Evolutionary conservation across 2,329 filamentous ascomycete genomes (phyloP).

Genomic region (Phaeosphaeriaceae sp.): DNA sequence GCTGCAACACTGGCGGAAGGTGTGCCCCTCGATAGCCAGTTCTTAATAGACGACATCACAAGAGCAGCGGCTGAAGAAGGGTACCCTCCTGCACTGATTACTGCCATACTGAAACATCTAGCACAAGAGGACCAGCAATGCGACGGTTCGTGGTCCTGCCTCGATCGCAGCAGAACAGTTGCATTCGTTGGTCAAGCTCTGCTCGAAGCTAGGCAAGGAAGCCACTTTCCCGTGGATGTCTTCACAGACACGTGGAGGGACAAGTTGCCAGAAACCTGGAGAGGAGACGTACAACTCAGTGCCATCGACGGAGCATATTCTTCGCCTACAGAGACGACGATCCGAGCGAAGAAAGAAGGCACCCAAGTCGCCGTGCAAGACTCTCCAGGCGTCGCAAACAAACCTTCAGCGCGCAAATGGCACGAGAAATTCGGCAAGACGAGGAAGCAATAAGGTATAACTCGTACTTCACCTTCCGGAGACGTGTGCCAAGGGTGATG

Average conservation of each 20-base stretch:
- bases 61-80: constrained; percentile 45
- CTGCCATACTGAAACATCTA: constrained; percentile 48
- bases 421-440: constrained; percentile 49
- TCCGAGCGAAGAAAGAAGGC: constrained; percentile 27
- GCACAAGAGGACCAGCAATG: constrained; percentile 33
- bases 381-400: constrained; percentile 17
- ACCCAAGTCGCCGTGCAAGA: not conserved
- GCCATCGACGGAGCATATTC: constrained; percentile 42
- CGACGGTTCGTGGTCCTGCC: constrained; percentile 41
- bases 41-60: constrained; percentile 44
- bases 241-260: constrained; percentile 49
- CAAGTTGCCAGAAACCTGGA: constrained; percentile 47
- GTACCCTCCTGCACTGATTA: constrained; percentile 46
- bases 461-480: not conserved
- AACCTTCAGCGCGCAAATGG: constrained; percentile 47
- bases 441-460: constrained; percentile 32
- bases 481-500: too few relatives aligned
- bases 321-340: constrained; percentile 42
- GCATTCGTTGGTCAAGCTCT: constrained; percentile 40
- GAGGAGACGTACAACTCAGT: constrained; percentile 40
- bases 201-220: constrained; percentile 34
- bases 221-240: constrained; percentile 38
- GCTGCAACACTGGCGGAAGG: constrained; percentile 51
- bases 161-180: constrained; percentile 42
- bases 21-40: constrained; percentile 48